Evolutionary conservation across 129 eudicot species (phyloP).

Genomic region (Flaveria sonorensis): DNA sequence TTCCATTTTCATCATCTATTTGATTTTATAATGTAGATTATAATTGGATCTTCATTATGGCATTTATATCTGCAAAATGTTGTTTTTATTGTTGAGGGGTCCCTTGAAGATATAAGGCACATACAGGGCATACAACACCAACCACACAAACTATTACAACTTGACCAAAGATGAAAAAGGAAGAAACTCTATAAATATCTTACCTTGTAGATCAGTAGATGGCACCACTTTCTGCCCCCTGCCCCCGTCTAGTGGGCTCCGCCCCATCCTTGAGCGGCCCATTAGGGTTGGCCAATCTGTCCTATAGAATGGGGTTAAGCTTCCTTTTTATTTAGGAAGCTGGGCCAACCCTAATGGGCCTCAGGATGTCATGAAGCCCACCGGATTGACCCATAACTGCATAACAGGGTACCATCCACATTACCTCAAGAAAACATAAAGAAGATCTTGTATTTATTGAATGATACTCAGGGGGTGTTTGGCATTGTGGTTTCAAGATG

Average conservation of each 20-base stretch:
- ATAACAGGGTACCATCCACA: neutral
- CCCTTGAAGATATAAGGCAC: conserved; percentile 14
- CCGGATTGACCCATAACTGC: neutral
- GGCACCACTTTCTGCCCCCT: neutral
- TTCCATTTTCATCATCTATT: neutral
- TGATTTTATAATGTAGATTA: conserved; percentile 1
- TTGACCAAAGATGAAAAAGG: neutral
- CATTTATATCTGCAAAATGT: conserved; percentile 7
- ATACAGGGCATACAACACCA: conserved; percentile 9
- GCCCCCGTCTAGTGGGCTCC: neutral
- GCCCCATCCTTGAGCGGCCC: neutral
- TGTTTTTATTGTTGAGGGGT: conserved; percentile 19
- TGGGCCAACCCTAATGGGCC: neutral
- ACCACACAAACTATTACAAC: conserved; percentile 5
- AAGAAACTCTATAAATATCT: neutral
- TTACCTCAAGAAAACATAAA: neutral
- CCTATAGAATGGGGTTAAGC: neutral
- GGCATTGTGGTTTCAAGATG: neutral
- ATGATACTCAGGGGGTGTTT: neutral
- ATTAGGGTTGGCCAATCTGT: neutral
- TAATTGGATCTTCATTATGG: conserved; percentile 2
- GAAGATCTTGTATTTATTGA: neutral
- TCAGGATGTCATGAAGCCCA: neutral
- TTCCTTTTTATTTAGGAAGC: neutral
- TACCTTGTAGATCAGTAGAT: neutral